A percentile compares a stretch with the other conserved stretches of the same genome.
Conservation (phyloP, 495 filamentous ascomycete species). For the Aspergillus conjunctus region DNA sequence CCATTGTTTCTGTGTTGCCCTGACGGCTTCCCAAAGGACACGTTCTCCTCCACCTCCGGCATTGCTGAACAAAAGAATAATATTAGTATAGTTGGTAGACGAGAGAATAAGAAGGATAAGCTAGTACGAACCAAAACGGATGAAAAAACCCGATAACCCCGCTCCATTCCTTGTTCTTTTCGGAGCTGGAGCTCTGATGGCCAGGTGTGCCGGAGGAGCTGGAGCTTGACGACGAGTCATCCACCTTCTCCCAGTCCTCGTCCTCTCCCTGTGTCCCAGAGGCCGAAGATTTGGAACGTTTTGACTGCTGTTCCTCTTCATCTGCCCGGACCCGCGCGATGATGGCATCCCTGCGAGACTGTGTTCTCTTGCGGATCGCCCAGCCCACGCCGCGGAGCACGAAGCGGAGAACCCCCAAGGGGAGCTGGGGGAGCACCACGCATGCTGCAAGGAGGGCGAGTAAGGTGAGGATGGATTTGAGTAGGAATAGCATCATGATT, state of each 20-base stretch:
- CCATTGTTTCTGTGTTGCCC: constrained; percentile 86
- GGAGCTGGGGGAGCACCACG: constrained; percentile 42
- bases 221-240: constrained; percentile 42
- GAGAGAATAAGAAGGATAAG: constrained; percentile 8
- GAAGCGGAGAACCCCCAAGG: constrained; percentile 37
- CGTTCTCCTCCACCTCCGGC: constrained; percentile 95
- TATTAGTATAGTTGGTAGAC: background rate
- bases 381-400: constrained; percentile 58
- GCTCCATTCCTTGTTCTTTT: constrained; percentile 64
- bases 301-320: constrained; percentile 53
- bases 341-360: constrained; percentile 63
- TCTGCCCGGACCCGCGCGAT: constrained; percentile 60
- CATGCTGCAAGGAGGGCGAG: constrained; percentile 40
- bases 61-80: constrained; percentile 58
- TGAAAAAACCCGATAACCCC: constrained; percentile 95
- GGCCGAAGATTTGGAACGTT: constrained; percentile 34
- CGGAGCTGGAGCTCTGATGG: constrained; percentile 48
- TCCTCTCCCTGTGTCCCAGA: constrained; percentile 48
- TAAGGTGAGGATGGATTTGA: constrained; percentile 36
- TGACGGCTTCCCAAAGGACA: constrained; percentile 94
- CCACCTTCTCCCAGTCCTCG: constrained; percentile 77
- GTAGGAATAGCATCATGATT: constrained; percentile 42
- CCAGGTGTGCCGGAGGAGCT: constrained; percentile 47
- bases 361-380: constrained; percentile 67
- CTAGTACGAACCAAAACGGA: constrained; percentile 74